Percentiles rank a stretch among this genome's conserved stretches.
Conservation (phyloP, 164 flowering plant species). For the Amborella trichopoda region DNA sequence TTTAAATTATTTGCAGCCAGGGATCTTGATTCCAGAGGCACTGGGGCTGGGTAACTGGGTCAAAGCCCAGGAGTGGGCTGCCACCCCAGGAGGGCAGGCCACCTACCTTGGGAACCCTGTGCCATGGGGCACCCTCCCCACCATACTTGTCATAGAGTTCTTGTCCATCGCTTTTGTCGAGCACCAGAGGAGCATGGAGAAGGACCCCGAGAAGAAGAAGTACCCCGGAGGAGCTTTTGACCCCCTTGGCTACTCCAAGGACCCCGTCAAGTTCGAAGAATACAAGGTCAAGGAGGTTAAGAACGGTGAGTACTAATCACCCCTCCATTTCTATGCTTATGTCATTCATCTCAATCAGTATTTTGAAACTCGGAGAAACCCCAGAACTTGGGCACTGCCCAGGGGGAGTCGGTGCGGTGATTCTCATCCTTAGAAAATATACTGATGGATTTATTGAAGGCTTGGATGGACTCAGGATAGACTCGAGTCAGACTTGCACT, state of each 20-base stretch:
- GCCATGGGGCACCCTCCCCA: slow-evolving; percentile 96
- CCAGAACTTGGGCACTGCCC: no score
- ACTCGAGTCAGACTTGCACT: no score
- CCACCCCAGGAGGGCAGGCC: slow-evolving; percentile 90
- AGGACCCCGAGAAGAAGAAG: slow-evolving; percentile 91
- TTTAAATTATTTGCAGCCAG: slow-evolving; percentile 94
- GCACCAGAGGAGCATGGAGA: slow-evolving; percentile 97
- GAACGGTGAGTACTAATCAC: slow-evolving; percentile 39
- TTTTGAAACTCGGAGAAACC: no score
- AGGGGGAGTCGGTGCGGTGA: no score
- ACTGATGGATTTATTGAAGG: no score
- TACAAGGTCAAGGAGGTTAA: slow-evolving; percentile 87
- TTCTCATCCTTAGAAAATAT: no score
- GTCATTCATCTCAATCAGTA: background rate
- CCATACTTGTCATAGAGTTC: slow-evolving; percentile 79
- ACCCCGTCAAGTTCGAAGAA: slow-evolving; percentile 79
- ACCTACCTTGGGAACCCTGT: slow-evolving; percentile 94
- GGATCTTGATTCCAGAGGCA: slow-evolving; percentile 90
- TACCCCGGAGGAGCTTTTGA: slow-evolving; percentile 99
- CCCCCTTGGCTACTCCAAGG: slow-evolving; percentile 94
- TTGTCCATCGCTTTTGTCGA: slow-evolving; percentile 80
- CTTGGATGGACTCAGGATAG: no score
- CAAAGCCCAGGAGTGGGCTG: slow-evolving; percentile 98
- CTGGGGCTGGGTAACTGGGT: slow-evolving; percentile 98
- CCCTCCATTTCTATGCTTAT: background rate